Evolutionary conservation across 1,284 basidiomycete species (phyloP), one percentile per base, ranked within the genome.

Genomic region (Erythrobasidium hasegawianum): DNA sequence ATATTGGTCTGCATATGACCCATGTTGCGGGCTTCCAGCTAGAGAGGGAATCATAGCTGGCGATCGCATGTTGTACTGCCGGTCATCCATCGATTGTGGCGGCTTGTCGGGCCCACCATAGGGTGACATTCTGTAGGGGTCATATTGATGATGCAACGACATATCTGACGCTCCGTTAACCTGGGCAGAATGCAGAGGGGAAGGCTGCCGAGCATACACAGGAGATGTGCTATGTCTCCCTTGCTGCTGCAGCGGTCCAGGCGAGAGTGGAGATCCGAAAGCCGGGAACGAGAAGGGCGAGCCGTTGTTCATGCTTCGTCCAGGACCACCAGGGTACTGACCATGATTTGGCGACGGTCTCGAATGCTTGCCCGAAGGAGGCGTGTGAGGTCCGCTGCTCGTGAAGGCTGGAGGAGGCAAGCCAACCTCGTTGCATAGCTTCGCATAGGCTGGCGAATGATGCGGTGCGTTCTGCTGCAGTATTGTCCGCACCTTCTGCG

Each of bases 401-500:
- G 62, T 33, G 27, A 38, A 26, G 1, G 45, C 38, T 13, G 62
- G 62, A 3, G 56, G 14, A 7, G 55, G 43, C 1, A 58, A 8
- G 18, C 62, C 62, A 39, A 65, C 62, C 52, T 65, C 62, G 18
- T 58, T 22, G 56, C 62, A 65, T 2, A 65, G 56, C 45, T 65
- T 65, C 5, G 45, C 62, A 53, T 65, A 65, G 16, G 62, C 62
- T 1, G 62, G 62, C 2, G 62, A 65, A 33, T 65, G 62, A 57
- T 65, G 62, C 16, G 54, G 41, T 20, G 45, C 20, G 13, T 45
- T 55, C 33, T 58, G 57, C 47, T 65, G 56, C 56, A 65, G 26
- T 7, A 65, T 53, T 10, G 53, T 55, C 16, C 43, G 24, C 18
- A 65, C 56, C 18, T 33, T 40, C 20, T 53, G 29, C 7, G 41